phyloP scores from a whole-genome alignment of 176 grass and related monocot species.

The Oryza meridionalis region DNA sequence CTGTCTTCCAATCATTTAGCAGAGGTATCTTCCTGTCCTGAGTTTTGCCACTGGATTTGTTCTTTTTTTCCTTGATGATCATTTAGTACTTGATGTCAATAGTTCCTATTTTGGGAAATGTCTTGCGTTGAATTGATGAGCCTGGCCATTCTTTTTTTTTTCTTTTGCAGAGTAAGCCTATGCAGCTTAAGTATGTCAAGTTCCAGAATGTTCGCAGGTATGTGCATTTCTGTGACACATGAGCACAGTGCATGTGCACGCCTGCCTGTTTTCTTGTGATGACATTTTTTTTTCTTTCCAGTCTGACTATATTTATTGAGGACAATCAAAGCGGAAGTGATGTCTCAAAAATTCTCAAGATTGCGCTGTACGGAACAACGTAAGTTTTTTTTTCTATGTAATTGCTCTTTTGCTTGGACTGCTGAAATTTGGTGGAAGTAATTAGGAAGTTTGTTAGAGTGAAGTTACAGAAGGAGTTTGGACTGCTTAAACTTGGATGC shows the following conservation, averaged over 20 bases:
- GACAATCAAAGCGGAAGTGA: slow-evolving; percentile 91
- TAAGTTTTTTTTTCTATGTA: slow-evolving; percentile 48
- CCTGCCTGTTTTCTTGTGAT: slow-evolving; percentile 36
- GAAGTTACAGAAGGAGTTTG: background rate
- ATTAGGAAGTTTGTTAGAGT: slow-evolving; percentile 9
- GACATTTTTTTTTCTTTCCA: slow-evolving; percentile 34
- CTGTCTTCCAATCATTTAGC: slow-evolving; percentile 68
- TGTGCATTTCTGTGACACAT: background rate
- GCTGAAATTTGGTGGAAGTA: background rate
- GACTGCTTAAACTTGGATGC: background rate
- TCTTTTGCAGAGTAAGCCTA: slow-evolving; percentile 64
- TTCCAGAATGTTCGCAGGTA: slow-evolving; percentile 99
- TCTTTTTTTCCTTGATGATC: background rate
- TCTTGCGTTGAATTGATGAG: slow-evolving; percentile 28
- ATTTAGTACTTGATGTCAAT: background rate
- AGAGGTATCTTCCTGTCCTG: slow-evolving; percentile 55
- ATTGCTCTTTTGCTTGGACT: background rate
- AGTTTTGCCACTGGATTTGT: slow-evolving; percentile 3
- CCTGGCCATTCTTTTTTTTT: slow-evolving; percentile 42
- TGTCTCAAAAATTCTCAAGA: slow-evolving; percentile 90
- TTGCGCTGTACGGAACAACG: slow-evolving; percentile 83
- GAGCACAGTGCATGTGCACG: background rate
- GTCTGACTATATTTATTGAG: slow-evolving; percentile 96
- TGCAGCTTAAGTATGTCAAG: slow-evolving; percentile 87
- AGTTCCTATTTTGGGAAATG: slow-evolving; percentile 14